Evolutionary conservation across 495 filamentous ascomycete genomes (phyloP), one percentile per base, ranked within the genome.

Genomic region (Parathielavia appendiculata): DNA sequence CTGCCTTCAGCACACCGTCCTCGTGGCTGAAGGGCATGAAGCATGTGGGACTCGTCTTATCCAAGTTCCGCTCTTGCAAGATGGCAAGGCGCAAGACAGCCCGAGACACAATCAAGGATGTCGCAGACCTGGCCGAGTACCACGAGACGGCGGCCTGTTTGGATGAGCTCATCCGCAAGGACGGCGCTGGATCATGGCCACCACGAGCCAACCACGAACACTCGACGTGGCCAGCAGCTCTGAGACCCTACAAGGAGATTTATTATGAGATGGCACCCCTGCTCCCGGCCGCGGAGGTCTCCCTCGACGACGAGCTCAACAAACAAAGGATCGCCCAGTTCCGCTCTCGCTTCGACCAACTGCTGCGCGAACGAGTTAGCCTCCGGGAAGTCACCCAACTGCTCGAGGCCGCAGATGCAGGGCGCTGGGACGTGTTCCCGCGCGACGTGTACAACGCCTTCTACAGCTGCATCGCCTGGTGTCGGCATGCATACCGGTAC

Each of bases 101-200:
- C 26, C 43, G 1, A 47, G n/a, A 49, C 14, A 38, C 30, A 17
- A 26, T 62, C 40, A 2, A 47, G 13, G 51, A 53, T 8, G 57
- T 65, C 54, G 39, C 40, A 11, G 14, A 48, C 12, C 51, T 65
- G 17, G 54, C 62, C 5, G 63, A 61, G n/a, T 52, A 19, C 36
- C 66, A 69, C n/a, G 63, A 69, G 38, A 60, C 58, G 2, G 63
- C 63, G 0, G 53, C 59, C 13, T 14, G 23, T 5, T 49, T 69
- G 10, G 50, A 57, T 5, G 59, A 68, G 22, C 63, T 73, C 17
- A 60, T 73, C 20, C 51, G 66, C 32, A 58, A 62, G 44, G 70
- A 74, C 41, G 70, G 73, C 1, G 73, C 73, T 16, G 73, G 70
- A 32, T 32, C 36, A 0, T 75, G 73, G 73, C 73, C 73, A 11